phyloP scores from a whole-genome alignment of 1,284 basidiomycete genomes.

The Schizophyllum commune region DNA sequence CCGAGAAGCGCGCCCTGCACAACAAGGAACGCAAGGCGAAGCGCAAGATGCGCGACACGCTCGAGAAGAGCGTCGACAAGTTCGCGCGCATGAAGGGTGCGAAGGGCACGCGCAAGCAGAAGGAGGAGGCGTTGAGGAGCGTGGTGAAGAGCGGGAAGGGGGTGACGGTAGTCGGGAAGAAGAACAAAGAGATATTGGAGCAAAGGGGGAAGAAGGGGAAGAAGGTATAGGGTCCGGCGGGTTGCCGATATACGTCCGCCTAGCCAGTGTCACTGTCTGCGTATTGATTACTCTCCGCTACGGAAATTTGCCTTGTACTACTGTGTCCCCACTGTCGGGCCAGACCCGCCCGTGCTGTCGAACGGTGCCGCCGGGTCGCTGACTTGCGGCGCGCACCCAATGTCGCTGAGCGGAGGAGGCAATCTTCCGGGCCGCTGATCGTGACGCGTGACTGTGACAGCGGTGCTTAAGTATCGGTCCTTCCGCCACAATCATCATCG shows the following conservation, averaged over 20 bases:
- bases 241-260: neutral
- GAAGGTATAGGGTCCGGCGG: neutral
- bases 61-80: constrained; percentile 65
- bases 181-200: constrained; percentile 28
- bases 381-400: no score
- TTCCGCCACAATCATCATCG: neutral
- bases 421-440: no score
- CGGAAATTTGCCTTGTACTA: neutral
- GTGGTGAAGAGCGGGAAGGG: constrained; percentile 82
- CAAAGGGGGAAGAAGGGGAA: constrained; percentile 21
- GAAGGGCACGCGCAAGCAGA: constrained; percentile 65
- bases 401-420: no score
- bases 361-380: no score
- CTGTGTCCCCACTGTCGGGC: neutral
- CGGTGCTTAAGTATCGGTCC: neutral
- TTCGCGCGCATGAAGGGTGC: constrained; percentile 42
- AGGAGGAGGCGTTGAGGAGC: constrained; percentile 71
- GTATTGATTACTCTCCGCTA: neutral
- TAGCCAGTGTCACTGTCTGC: neutral
- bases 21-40: constrained; percentile 71
- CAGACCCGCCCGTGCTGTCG: no score
- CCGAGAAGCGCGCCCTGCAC: constrained; percentile 71
- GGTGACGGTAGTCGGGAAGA: constrained; percentile 82
- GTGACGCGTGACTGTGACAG: neutral
- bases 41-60: constrained; percentile 62